A percentile compares a stretch with the other conserved stretches of the same genome.
Conservation (phyloP, 345 rosid species). For the Passiflora organensis region DNA sequence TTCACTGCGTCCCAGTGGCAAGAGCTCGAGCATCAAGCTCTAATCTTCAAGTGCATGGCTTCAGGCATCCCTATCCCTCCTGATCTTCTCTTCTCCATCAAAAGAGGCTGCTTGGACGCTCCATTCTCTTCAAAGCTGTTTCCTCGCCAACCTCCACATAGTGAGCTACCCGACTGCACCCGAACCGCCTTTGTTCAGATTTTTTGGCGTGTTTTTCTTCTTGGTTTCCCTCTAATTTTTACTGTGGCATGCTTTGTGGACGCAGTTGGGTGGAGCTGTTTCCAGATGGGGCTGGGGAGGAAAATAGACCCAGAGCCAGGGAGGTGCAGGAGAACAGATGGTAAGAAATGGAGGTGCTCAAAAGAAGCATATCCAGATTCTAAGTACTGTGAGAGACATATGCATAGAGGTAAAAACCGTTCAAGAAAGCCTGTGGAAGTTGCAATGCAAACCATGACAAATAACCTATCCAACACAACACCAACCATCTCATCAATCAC, state of each 20-base stretch:
- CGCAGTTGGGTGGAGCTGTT: conserved; percentile 74
- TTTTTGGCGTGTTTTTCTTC: neutral
- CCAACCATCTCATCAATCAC: conserved; percentile 23
- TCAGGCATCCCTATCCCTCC: conserved; percentile 73
- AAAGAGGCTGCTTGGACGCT: conserved; percentile 52
- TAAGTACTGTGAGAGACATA: conserved; percentile 90
- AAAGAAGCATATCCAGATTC: conserved; percentile 90
- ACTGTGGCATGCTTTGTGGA: conserved; percentile 4
- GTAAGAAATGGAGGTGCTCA: conserved; percentile 96
- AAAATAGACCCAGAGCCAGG: conserved; percentile 91
- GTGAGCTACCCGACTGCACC: conserved; percentile 20
- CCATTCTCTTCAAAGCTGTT: conserved; percentile 41
- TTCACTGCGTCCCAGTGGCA: conserved; percentile 86
- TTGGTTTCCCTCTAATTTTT: neutral
- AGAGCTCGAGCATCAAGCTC: conserved; percentile 89
- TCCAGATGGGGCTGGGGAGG: conserved; percentile 68
- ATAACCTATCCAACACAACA: conserved; percentile 14
- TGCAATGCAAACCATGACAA: conserved; percentile 22
- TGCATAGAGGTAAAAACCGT: conserved; percentile 96
- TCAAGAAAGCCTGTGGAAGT: conserved; percentile 98
- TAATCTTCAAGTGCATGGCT: conserved; percentile 71
- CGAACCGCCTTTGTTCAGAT: neutral
- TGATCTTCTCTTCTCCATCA: conserved; percentile 71
- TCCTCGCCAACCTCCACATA: conserved; percentile 45
- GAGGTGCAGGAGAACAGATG: conserved; percentile 89